Evolutionary conservation across 2,329 filamentous ascomycete genomes (phyloP).

Genomic region (Albifimbria verrucaria): DNA sequence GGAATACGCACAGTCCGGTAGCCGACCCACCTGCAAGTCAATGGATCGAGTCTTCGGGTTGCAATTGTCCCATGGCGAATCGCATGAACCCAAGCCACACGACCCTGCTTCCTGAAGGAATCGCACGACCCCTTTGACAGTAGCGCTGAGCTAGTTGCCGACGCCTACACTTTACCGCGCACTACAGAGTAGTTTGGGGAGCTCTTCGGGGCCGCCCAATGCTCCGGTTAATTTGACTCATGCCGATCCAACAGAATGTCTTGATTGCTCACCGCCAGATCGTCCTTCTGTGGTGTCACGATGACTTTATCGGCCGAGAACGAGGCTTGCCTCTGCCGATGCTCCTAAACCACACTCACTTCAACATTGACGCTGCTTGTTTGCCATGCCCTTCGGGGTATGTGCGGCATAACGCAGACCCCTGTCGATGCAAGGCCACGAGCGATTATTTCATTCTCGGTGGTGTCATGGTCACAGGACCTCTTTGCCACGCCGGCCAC

Average conservation of each 20-base stretch:
- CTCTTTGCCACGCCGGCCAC: slow-evolving; percentile 7
- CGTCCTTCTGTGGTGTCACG: not conserved
- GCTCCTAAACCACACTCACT: not conserved
- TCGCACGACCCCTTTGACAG: not conserved
- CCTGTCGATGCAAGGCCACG: not conserved
- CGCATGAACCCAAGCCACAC: not conserved
- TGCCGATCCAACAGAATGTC: not conserved
- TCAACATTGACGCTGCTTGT: not conserved
- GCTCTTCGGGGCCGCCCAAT: not conserved
- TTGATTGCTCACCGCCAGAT: not conserved
- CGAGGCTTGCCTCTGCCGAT: too few relatives aligned
- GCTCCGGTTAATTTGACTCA: not conserved
- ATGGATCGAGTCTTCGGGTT: slow-evolving; percentile 3
- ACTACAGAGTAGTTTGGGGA: not conserved
- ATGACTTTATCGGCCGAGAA: too few relatives aligned
- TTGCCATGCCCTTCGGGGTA: not conserved
- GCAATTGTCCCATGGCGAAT: not conserved
- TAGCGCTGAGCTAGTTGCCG: not conserved
- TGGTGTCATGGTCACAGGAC: slow-evolving; percentile 6
- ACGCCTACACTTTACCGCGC: not conserved
- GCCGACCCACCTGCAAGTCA: slow-evolving; percentile 3
- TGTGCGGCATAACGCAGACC: not conserved
- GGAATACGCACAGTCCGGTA: not conserved
- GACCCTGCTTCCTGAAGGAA: not conserved
- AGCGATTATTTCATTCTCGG: not conserved